Evolutionary conservation across 164 flowering plant species (phyloP), one percentile per base, ranked within the genome.

Genomic region (Saururus chinensis): DNA sequence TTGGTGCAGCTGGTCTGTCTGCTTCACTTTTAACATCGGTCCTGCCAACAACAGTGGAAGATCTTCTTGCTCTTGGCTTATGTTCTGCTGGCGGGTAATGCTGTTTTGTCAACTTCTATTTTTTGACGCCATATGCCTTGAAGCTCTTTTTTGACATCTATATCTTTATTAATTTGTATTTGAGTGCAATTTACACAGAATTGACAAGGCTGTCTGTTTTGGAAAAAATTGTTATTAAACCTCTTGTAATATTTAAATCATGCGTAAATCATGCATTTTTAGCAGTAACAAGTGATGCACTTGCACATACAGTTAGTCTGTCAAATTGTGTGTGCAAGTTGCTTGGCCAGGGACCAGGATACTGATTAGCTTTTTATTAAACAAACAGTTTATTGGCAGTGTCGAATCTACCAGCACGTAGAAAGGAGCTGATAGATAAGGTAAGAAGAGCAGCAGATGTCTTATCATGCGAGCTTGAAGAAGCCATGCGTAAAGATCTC

Each of bases 1-100:
- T 90, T 6, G 98, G 98, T 35, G 89, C 86, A 42, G 98, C 98
- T 59, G 96, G 98, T 49, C 73, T 93, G 59, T 90, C 97, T 61
- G 98, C 97, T 63, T 93, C 97, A 9, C 91, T 93, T 56, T 73
- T 93, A 59, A 93, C 98, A 51, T 84, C 97, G 40, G 89, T 89
- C 59, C 75, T 93, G 60, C 91, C 85, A 25, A 85, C 98, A 63
- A 88, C 95, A 13, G 66, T 78, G 59, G 98, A 93, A 74, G 98
- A 93, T 80, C 95, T 93, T 79, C 96, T 90, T 71, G 98, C 98
- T 70, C 82, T 93, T 63, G 95, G 89, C 53, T 82, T 93, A 68
- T 93, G 97, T 69, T 93, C 98, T 58, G 87, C 92, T 71, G 98
- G 97, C 77, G 98, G 98, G 96, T 92, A 74, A 74, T 40, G 21